Conservation (phyloP, 768 basidiomycete species). For the Tricholoma saponaceum region DNA sequence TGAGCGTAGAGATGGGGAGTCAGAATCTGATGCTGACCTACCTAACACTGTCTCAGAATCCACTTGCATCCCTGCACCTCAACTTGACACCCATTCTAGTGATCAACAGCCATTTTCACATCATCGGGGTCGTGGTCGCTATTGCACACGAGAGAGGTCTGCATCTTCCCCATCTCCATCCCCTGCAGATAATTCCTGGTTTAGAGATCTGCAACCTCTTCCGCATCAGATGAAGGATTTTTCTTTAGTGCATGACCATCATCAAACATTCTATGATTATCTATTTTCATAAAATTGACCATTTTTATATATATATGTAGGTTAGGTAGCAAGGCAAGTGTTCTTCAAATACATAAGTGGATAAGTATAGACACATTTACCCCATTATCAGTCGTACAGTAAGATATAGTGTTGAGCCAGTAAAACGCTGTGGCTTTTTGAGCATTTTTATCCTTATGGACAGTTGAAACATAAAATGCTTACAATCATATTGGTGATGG, state of each 20-base stretch:
- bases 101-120: slow-evolving; percentile 32
- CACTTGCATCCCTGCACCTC: slow-evolving; percentile 1
- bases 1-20: slow-evolving; percentile 24
- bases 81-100: slow-evolving; percentile 21
- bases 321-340: not conserved
- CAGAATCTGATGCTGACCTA: slow-evolving; percentile 23
- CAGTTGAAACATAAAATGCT: too few relatives aligned
- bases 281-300: slow-evolving; percentile 34
- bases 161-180: slow-evolving; percentile 54
- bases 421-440: slow-evolving; percentile 19
- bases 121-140: slow-evolving; percentile 20
- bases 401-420: slow-evolving; percentile 27
- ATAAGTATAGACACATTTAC: slow-evolving; percentile 15
- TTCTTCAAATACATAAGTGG: slow-evolving; percentile 3
- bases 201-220: slow-evolving; percentile 19
- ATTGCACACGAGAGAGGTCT: slow-evolving; percentile 24
- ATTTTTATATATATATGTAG: too few relatives aligned
- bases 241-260: slow-evolving; percentile 5
- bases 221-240: slow-evolving; percentile 6
- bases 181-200: slow-evolving; percentile 32
- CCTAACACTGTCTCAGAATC: slow-evolving; percentile 14
- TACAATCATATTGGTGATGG: slow-evolving; percentile 67
- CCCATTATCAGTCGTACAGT: slow-evolving; percentile 25
- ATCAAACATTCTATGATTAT: slow-evolving; percentile 38
- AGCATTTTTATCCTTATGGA: slow-evolving; percentile 1